Percentiles rank a stretch among this genome's conserved stretches.
These are phyloP conservation scores for Penicillium crustosum DNA, from an alignment of 2,329 filamentous ascomycete genomes.

Conservation along the genomic window DNA sequence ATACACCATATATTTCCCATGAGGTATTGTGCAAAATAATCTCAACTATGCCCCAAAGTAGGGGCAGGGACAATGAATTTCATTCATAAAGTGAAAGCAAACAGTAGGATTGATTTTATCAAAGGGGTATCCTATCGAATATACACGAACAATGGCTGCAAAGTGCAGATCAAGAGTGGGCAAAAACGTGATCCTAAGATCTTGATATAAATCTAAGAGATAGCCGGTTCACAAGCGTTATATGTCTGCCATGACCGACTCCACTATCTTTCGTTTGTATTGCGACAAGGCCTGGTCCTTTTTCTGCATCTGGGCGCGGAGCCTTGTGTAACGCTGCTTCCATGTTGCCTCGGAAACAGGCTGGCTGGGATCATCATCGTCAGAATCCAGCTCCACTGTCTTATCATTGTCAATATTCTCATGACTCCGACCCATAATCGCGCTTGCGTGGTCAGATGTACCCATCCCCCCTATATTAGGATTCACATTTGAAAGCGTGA, in stretches of 20 bases:
- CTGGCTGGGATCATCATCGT: slow-evolving; percentile 27
- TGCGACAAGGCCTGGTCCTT: slow-evolving; percentile 39
- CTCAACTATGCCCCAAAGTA: neutral
- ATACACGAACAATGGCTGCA: neutral
- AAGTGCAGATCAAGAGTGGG: neutral
- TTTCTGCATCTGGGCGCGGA: slow-evolving; percentile 41
- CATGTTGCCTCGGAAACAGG: slow-evolving; percentile 33
- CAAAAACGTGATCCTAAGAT: neutral
- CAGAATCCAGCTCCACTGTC: slow-evolving; percentile 27
- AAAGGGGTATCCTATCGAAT: slow-evolving; percentile 9
- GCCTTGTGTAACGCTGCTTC: slow-evolving; percentile 42
- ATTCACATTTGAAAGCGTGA: slow-evolving; percentile 23
- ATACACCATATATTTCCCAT: neutral
- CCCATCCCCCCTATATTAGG: slow-evolving; percentile 6
- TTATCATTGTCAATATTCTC: slow-evolving; percentile 8
- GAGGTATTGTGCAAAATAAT: too few relatives aligned
- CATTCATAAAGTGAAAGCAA: neutral
- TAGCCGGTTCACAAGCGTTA: slow-evolving; percentile 13
- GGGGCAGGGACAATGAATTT: neutral
- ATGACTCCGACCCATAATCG: slow-evolving; percentile 8
- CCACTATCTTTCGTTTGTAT: slow-evolving; percentile 45
- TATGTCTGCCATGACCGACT: slow-evolving; percentile 46
- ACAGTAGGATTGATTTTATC: slow-evolving; percentile 1
- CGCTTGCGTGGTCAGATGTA: slow-evolving; percentile 11
- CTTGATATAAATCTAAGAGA: neutral